These are phyloP conservation scores for Lanmaoa pseudosensibilis DNA, from an alignment of 768 basidiomycete species.

Conservation along the genomic window DNA sequence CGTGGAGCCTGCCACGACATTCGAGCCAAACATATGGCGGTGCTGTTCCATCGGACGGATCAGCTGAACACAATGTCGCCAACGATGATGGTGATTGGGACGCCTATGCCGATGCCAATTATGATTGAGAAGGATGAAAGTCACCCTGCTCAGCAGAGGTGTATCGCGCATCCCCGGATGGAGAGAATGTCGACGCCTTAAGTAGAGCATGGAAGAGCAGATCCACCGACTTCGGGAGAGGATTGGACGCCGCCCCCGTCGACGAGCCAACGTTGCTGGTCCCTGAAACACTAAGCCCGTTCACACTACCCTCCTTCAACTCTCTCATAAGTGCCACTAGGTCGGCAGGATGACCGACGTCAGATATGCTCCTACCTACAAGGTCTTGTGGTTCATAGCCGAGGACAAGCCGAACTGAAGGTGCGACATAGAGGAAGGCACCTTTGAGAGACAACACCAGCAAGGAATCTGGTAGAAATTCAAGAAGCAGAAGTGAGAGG, in stretches of 20 bases:
- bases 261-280: conserved; percentile 18
- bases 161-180: not conserved
- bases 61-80: not conserved
- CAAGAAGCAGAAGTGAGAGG: conserved; percentile 52
- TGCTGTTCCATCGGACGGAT: not conserved
- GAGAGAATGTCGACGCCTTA: conserved; percentile 37
- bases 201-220: conserved; percentile 81
- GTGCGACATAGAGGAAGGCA: conserved; percentile 88
- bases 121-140: not conserved
- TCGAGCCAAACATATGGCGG: conserved; percentile 84
- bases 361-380: conserved; percentile 71
- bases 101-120: not conserved
- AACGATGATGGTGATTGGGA: conserved; percentile 1
- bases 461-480: conserved; percentile 73
- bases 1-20: conserved; percentile 81
- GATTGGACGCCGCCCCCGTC: conserved; percentile 4
- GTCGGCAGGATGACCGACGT: conserved; percentile 88
- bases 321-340: conserved; percentile 89
- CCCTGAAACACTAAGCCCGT: conserved; percentile 16
- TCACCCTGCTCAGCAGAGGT: conserved; percentile 2
- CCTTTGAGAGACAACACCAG: conserved; percentile 93
- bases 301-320: conserved; percentile 63
- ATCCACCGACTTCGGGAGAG: conserved; percentile 62
- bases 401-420: conserved; percentile 71
- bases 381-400: conserved; percentile 88